Conservation (phyloP, 805 yeast species). For the Kazachstania psychrophila region DNA sequence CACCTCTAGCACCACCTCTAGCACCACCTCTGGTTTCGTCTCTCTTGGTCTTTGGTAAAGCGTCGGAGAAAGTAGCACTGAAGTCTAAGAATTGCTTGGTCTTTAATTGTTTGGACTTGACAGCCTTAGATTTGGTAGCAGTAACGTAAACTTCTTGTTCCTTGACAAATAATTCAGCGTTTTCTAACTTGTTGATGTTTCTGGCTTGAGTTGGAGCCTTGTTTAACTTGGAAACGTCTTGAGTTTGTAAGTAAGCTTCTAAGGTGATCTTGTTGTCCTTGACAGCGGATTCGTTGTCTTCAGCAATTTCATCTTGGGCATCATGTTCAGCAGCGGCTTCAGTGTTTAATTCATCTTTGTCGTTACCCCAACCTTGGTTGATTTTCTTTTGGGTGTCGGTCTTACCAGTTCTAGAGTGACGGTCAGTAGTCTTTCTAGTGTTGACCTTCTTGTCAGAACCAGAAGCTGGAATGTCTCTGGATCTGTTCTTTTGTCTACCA, state of each 20-base stretch:
- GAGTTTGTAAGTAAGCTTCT: conserved; percentile 66
- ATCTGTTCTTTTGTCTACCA: conserved; percentile 53
- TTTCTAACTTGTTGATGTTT: conserved; percentile 22
- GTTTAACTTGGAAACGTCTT: conserved; percentile 37
- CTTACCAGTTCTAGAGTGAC: conserved; percentile 78
- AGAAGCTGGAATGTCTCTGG: conserved; percentile 44
- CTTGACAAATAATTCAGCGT: conserved; percentile 56
- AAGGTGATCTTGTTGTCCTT: conserved; percentile 50
- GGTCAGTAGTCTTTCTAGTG: conserved; percentile 55
- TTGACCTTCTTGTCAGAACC: conserved; percentile 44
- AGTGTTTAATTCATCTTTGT: conserved; percentile 56
- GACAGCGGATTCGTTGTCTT: conserved; percentile 41
- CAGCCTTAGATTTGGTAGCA: conserved; percentile 56
- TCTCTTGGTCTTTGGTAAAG: conserved; percentile 33
- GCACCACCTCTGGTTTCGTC: conserved; percentile 5
- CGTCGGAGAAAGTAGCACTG: conserved; percentile 62
- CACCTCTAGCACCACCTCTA: conserved; percentile 15
- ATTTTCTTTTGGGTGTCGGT: conserved; percentile 77
- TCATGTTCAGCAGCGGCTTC: conserved; percentile 54
- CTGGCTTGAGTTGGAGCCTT: conserved; percentile 43
- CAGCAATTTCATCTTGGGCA: conserved; percentile 52
- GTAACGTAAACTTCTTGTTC: conserved; percentile 50
- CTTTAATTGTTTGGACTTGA: conserved; percentile 67
- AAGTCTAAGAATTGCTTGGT: conserved; percentile 71
- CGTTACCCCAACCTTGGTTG: conserved; percentile 83